Evolutionary conservation across 169 alveolate species (phyloP).

Genomic region (Besnoitia besnoiti): DNA sequence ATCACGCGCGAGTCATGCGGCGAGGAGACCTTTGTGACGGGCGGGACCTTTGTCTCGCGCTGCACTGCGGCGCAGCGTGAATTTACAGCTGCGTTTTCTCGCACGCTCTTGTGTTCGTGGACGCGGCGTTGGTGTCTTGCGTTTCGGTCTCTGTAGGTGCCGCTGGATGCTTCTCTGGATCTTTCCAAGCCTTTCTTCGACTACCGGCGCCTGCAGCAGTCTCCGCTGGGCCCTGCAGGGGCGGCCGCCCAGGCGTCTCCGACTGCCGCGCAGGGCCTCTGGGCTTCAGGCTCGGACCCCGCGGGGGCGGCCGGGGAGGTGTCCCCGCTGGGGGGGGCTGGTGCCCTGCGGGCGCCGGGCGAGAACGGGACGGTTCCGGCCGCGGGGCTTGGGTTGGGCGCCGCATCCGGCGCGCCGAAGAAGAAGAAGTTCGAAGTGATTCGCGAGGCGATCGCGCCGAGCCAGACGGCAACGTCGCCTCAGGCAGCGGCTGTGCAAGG

Average conservation of each 20-base stretch:
- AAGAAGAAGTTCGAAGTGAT: not conserved
- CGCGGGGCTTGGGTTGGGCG: not conserved
- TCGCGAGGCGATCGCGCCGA: conserved; percentile 1
- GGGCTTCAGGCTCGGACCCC: no score
- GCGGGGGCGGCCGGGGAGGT: no score
- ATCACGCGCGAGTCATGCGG: not conserved
- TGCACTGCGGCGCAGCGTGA: no score
- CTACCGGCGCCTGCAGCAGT: not conserved
- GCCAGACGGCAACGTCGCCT: not conserved
- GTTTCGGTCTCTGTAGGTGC: not conserved
- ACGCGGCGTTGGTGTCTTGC: not conserved
- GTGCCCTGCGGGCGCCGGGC: not conserved
- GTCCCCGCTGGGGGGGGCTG: not conserved
- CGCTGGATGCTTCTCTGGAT: not conserved
- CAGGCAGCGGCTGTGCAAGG: not conserved
- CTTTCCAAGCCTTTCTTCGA: not conserved
- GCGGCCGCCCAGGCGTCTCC: not conserved
- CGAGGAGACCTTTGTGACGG: no score
- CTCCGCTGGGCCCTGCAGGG: not conserved
- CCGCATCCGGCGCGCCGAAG: not conserved
- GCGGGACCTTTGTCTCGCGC: no score
- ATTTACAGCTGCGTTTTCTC: no score
- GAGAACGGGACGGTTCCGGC: not conserved
- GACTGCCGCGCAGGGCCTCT: no score
- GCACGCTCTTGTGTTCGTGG: no score